Conservation (phyloP, 1,284 basidiomycete species). For the Sporisorium iseilematis-ciliati region DNA sequence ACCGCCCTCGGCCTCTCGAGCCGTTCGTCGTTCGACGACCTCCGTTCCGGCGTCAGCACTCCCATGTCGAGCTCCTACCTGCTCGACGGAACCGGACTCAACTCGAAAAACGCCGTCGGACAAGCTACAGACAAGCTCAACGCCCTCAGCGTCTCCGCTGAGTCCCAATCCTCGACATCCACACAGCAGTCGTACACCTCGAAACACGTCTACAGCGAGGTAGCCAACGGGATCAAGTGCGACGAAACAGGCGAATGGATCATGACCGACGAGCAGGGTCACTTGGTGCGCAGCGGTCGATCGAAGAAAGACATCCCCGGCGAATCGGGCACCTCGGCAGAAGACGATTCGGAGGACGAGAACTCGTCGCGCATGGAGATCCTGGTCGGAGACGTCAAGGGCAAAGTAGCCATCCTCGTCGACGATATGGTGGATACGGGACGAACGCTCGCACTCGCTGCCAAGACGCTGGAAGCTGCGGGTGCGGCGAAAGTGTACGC, state of each 20-base stretch:
- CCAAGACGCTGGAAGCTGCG: conserved; percentile 84
- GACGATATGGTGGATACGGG: conserved; percentile 99
- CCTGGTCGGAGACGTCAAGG: conserved; percentile 94
- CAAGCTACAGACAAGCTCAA: conserved; percentile 46
- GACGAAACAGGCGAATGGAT: conserved; percentile 70
- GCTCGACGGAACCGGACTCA: conserved; percentile 46
- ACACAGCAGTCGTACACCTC: conserved; percentile 15
- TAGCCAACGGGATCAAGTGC: conserved; percentile 69
- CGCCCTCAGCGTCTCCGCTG: conserved; percentile 36
- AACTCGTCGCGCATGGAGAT: conserved; percentile 81
- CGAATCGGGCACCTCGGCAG: conserved; percentile 24
- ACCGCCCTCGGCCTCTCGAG: conserved; percentile 41
- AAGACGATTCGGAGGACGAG: conserved; percentile 68
- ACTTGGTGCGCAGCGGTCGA: conserved; percentile 58
- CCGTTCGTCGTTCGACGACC: conserved; percentile 50
- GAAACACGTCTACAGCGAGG: conserved; percentile 51
- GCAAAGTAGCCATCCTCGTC: conserved; percentile 88
- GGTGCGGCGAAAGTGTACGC: conserved; percentile 91
- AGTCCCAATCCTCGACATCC: conserved; percentile 17
- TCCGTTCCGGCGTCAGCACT: conserved; percentile 55
- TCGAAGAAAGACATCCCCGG: conserved; percentile 23
- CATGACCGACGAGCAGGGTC: conserved; percentile 65
- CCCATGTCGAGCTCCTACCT: conserved; percentile 59
- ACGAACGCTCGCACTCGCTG: conserved; percentile 85
- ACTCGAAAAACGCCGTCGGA: conserved; percentile 25